These are phyloP conservation scores for Melanomma pulvis-pyrius DNA, from an alignment of 495 filamentous ascomycete genomes.

Conservation along the genomic window DNA sequence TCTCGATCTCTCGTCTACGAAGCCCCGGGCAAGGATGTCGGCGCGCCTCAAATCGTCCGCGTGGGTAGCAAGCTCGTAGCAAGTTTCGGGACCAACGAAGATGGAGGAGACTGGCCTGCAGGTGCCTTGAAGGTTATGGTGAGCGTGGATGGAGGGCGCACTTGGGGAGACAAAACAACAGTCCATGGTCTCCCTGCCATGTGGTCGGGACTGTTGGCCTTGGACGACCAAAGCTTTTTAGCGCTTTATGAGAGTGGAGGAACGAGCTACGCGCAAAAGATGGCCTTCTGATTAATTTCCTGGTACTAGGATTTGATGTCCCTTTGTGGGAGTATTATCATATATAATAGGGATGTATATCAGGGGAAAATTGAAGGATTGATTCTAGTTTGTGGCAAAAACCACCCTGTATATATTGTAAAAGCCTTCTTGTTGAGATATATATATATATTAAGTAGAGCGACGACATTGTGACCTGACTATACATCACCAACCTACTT, in stretches of 20 bases:
- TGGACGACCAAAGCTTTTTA: conserved; percentile 45
- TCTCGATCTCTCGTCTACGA: conserved; percentile 57
- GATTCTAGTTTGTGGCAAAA: too few relatives aligned
- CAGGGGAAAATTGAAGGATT: too few relatives aligned
- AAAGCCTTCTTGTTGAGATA: too few relatives aligned
- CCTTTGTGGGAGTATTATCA: neutral
- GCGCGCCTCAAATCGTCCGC: conserved; percentile 61
- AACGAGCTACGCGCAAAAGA: conserved; percentile 40
- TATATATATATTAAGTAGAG: too few relatives aligned
- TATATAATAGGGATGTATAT: neutral
- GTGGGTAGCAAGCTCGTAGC: conserved; percentile 60
- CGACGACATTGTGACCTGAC: too few relatives aligned
- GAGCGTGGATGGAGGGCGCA: conserved; percentile 46
- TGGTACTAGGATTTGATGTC: neutral
- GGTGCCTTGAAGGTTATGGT: conserved; percentile 44
- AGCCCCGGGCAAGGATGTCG: conserved; percentile 52
- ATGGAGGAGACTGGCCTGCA: conserved; percentile 39
- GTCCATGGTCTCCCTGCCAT: conserved; percentile 41
- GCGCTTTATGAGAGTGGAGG: conserved; percentile 47
- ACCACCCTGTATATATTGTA: too few relatives aligned
- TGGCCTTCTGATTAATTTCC: conserved; percentile 9
- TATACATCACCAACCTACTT: too few relatives aligned
- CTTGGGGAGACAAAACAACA: conserved; percentile 50
- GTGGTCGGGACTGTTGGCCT: conserved; percentile 51
- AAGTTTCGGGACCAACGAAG: conserved; percentile 67